These are phyloP conservation scores for Calocera viscosa DNA, from an alignment of 768 basidiomycete genomes.

Conservation along the genomic window DNA sequence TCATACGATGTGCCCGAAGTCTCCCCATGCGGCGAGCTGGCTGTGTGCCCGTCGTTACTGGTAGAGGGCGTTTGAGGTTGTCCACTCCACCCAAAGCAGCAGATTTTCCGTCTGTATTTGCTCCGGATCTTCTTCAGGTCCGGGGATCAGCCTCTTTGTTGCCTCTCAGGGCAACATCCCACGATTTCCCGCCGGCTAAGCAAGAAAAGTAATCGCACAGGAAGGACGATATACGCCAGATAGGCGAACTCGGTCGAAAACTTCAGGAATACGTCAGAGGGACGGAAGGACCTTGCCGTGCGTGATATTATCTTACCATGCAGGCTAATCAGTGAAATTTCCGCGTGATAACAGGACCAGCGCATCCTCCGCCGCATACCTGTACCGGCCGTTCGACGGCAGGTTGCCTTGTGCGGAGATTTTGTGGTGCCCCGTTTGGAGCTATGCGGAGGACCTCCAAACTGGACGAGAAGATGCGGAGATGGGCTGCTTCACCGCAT, in stretches of 20 bases:
- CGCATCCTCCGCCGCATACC: too few relatives aligned
- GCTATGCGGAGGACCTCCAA: background rate
- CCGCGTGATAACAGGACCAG: background rate
- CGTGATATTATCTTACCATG: background rate
- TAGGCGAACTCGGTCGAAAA: background rate
- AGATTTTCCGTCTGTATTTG: background rate
- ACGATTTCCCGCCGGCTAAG: background rate
- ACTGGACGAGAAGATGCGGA: too few relatives aligned
- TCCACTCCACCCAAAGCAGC: background rate
- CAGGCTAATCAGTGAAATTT: background rate
- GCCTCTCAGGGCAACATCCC: background rate
- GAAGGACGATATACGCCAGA: background rate
- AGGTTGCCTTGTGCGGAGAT: background rate
- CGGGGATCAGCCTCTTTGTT: slow-evolving; percentile 5
- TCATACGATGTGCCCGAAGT: background rate
- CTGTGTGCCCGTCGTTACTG: background rate
- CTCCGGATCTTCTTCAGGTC: background rate
- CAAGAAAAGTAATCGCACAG: background rate
- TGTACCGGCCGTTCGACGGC: too few relatives aligned
- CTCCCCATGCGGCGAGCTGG: background rate
- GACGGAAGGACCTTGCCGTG: background rate
- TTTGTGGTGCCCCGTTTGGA: background rate
- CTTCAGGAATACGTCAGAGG: background rate
- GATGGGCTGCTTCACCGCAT: background rate
- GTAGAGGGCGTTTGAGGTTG: background rate